Percentiles rank a stretch among this genome's conserved stretches.
phyloP scores from a whole-genome alignment of 148 eudicot genomes.

The Vaccinium myrtillus region DNA sequence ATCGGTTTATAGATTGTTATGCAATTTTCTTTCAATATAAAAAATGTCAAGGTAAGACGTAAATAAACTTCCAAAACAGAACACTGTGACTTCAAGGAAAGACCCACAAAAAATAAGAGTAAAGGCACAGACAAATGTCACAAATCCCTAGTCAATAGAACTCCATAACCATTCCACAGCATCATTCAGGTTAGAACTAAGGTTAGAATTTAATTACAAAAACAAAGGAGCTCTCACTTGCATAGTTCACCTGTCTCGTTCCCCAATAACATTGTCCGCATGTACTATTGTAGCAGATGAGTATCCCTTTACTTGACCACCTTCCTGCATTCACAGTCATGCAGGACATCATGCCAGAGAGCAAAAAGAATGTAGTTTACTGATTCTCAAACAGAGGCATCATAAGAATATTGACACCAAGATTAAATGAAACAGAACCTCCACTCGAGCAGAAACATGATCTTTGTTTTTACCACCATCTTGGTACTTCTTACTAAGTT shows the following conservation, averaged over 20 bases:
- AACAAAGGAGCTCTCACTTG: conserved; percentile 43
- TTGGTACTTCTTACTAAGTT: conserved; percentile 42
- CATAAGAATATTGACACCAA: conserved; percentile 9
- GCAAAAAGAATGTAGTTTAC: not conserved
- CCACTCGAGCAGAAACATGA: conserved; percentile 29
- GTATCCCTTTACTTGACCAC: conserved; percentile 21
- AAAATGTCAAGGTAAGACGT: not conserved
- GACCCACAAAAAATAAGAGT: not conserved
- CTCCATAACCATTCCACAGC: not conserved
- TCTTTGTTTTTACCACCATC: conserved; percentile 44
- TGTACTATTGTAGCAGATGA: conserved; percentile 20
- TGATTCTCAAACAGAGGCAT: conserved; percentile 7
- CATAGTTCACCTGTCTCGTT: conserved; percentile 65
- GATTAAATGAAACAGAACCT: conserved; percentile 21
- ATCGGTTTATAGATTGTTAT: not conserved
- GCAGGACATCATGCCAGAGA: not conserved
- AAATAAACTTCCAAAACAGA: not conserved
- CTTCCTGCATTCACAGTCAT: conserved; percentile 42
- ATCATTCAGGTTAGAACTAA: not conserved
- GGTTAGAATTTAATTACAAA: conserved; percentile 7
- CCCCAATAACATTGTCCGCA: conserved; percentile 17
- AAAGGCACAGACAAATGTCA: not conserved
- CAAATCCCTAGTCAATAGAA: too few species aligned
- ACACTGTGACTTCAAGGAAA: not conserved
- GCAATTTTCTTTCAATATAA: not conserved